Percentiles rank a stretch among this genome's conserved stretches.
Conservation (phyloP, 2,329 filamentous ascomycete genomes). For the Microsporum canis region DNA sequence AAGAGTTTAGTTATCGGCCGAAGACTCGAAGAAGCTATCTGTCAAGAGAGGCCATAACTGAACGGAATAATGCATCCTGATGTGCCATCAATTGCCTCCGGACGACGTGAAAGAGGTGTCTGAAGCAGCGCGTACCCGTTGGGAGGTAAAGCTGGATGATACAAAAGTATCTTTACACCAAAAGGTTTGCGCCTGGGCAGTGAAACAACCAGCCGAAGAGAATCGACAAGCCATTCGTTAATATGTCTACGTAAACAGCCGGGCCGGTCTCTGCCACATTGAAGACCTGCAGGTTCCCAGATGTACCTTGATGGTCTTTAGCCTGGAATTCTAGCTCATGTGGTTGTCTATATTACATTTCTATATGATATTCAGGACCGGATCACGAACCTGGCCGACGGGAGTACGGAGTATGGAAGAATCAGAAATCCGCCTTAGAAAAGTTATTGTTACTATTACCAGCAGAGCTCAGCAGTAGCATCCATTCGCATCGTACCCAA, state of each 20-base stretch:
- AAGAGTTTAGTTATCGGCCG: neutral
- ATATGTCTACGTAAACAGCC: constrained; percentile 1
- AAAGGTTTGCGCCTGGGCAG: neutral
- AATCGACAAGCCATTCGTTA: neutral
- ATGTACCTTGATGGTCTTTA: neutral
- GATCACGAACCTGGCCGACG: neutral
- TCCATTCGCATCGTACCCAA: neutral
- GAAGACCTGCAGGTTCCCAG: neutral
- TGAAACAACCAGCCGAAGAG: neutral
- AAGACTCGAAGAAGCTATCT: neutral
- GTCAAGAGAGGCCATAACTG: neutral
- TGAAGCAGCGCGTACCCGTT: neutral
- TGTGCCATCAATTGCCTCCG: too few species aligned
- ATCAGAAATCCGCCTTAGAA: constrained; percentile 1
- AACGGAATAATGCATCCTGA: too few species aligned
- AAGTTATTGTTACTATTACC: neutral
- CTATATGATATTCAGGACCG: neutral
- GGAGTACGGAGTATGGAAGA: neutral
- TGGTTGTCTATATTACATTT: neutral
- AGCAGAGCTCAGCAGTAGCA: neutral
- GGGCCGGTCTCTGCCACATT: neutral
- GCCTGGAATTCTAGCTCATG: neutral
- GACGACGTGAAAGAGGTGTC: neutral
- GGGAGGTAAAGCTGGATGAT: neutral
- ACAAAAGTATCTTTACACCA: neutral